Evolutionary conservation across 495 filamentous ascomycete genomes (phyloP).

Genomic region (Aspergillus biplanus): DNA sequence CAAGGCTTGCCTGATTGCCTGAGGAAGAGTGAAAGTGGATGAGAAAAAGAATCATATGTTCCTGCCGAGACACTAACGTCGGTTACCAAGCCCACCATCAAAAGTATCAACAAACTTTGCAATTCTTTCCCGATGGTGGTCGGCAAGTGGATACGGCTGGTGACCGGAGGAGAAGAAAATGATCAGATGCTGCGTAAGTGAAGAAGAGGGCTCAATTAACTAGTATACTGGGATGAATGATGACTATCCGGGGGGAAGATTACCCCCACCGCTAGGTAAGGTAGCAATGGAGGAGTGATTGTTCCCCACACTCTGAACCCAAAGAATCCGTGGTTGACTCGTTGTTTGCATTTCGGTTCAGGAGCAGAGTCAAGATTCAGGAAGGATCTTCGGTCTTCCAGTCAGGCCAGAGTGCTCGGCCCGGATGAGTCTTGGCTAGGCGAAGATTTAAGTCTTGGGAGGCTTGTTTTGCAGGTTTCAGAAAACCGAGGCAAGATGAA

Average conservation of each 20-base stretch:
- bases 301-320: neutral
- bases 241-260: neutral
- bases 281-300: neutral
- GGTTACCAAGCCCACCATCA: neutral
- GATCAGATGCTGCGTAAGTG: neutral
- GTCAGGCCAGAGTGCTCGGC: neutral
- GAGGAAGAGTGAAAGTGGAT: too few species aligned
- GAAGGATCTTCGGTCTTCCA: conserved; percentile 9
- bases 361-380: neutral
- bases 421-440: conserved; percentile 12
- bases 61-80: neutral
- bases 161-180: neutral
- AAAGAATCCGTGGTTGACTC: neutral
- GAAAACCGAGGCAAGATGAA: too few species aligned
- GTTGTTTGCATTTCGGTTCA: neutral
- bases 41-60: too few species aligned
- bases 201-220: neutral
- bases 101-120: neutral
- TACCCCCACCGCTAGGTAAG: neutral
- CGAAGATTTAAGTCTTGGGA: neutral
- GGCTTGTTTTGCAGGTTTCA: neutral
- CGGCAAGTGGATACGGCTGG: neutral
- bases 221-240: neutral
- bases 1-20: too few species aligned
- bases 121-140: neutral